These are phyloP conservation scores for Trametes meyenii DNA, from an alignment of 768 basidiomycete species.

Conservation along the genomic window DNA sequence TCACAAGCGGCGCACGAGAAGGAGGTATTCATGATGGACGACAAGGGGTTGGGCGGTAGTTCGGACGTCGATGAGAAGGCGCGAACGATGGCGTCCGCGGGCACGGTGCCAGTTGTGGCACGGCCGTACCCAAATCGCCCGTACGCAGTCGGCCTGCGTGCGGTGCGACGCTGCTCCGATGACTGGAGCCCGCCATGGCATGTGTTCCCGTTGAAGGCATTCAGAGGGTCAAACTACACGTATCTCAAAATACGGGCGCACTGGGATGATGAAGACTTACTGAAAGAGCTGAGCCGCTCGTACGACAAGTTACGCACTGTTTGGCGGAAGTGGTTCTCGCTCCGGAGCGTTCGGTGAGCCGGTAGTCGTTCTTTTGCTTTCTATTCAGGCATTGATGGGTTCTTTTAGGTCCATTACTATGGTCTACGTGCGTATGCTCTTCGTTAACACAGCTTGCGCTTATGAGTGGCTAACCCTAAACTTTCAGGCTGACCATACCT, in stretches of 20 bases:
- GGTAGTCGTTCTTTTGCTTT: background rate
- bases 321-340: conserved; percentile 28
- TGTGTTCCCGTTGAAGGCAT: conserved; percentile 29
- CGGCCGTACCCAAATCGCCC: conserved; percentile 19
- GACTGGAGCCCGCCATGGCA: conserved; percentile 25
- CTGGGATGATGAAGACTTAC: conserved; percentile 27
- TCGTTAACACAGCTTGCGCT: background rate
- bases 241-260: conserved; percentile 20
- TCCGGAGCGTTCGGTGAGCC: conserved; percentile 25
- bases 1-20: background rate
- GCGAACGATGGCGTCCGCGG: background rate
- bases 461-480: too few species aligned
- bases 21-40: background rate
- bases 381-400: background rate
- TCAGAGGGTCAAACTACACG: conserved; percentile 23
- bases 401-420: conserved; percentile 24
- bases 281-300: conserved; percentile 15
- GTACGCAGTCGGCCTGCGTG: conserved; percentile 18
- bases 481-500: conserved; percentile 24
- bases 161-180: conserved; percentile 6
- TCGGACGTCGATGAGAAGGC: background rate
- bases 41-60: background rate
- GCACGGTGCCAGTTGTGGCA: background rate
- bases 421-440: conserved; percentile 20
- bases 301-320: conserved; percentile 25